Evolutionary conservation across 352 stramenopile genomes (phyloP).

Genomic region (Phytophthora pseudosyringae): DNA sequence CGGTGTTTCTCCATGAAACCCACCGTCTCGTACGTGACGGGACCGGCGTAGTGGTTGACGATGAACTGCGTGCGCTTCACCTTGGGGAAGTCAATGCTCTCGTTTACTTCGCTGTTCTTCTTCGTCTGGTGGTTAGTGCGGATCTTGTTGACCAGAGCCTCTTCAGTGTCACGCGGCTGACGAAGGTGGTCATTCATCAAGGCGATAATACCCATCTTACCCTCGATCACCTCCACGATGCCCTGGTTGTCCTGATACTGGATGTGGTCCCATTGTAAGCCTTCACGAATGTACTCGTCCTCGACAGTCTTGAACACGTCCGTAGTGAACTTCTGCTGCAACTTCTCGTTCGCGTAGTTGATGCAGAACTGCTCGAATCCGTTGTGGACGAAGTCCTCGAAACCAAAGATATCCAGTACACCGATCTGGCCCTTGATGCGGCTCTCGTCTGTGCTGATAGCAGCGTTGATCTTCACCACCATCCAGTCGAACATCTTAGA

Average conservation of each 20-base stretch:
- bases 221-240: conserved; percentile 97
- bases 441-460: conserved; percentile 83
- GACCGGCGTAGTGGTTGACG: conserved; percentile 95
- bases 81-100: conserved; percentile 87
- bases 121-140: conserved; percentile 84
- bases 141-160: conserved; percentile 90
- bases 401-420: conserved; percentile 99
- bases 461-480: conserved; percentile 90
- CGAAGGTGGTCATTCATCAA: conserved; percentile 91
- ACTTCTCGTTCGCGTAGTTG: conserved; percentile 93
- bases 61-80: conserved; percentile 94
- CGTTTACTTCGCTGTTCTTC: conserved; percentile 62
- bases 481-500: conserved; percentile 98
- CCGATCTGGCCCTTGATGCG: conserved; percentile 89
- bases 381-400: conserved; percentile 97
- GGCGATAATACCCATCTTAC: conserved; percentile 88
- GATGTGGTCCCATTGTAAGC: conserved; percentile 98
- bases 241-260: conserved; percentile 99
- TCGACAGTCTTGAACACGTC: conserved; percentile 98
- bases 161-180: conserved; percentile 86
- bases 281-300: conserved; percentile 98
- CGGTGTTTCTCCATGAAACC: conserved; percentile 98
- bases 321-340: conserved; percentile 94
- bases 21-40: conserved; percentile 94
- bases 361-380: conserved; percentile 95